These are phyloP conservation scores for Brassica nigra DNA, from an alignment of 345 rosid species.

Conservation along the genomic window DNA sequence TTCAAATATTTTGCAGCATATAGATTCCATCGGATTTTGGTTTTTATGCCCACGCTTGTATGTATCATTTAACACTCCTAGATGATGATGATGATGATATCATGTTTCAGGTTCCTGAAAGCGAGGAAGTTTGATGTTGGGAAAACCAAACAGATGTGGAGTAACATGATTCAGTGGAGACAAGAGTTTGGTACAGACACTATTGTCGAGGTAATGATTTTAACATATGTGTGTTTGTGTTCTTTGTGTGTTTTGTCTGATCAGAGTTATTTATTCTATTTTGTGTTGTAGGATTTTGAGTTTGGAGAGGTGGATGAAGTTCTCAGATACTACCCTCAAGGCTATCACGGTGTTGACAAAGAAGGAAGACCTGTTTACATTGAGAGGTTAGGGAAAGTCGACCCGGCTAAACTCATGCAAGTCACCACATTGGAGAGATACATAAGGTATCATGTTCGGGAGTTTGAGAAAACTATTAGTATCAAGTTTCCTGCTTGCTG, in stretches of 20 bases:
- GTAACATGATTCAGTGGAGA: conserved; percentile 88
- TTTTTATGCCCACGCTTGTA: no score
- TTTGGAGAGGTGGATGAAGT: conserved; percentile 80
- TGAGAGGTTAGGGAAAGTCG: conserved; percentile 80
- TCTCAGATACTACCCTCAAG: conserved; percentile 77
- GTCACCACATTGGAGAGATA: conserved; percentile 81
- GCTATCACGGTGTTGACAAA: conserved; percentile 95
- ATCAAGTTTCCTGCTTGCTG: conserved; percentile 91
- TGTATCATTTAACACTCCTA: no score
- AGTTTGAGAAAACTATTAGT: conserved; percentile 78
- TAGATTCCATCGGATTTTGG: no score
- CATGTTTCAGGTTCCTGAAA: conserved; percentile 68
- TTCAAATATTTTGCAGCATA: no score
- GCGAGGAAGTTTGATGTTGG: conserved; percentile 89
- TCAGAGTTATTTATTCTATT: background rate
- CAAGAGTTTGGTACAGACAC: conserved; percentile 83
- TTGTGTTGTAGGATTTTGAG: conserved; percentile 71
- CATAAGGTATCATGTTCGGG: conserved; percentile 84
- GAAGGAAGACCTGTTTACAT: conserved; percentile 94
- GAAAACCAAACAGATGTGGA: conserved; percentile 85
- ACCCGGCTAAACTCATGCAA: conserved; percentile 72
- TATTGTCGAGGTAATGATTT: conserved; percentile 60
- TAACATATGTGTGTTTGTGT: background rate
- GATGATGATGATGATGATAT: background rate
- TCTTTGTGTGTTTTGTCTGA: conserved; percentile 9